These are phyloP conservation scores for Phlebopus sp. DNA, from an alignment of 1,284 basidiomycete genomes.

Conservation along the genomic window DNA sequence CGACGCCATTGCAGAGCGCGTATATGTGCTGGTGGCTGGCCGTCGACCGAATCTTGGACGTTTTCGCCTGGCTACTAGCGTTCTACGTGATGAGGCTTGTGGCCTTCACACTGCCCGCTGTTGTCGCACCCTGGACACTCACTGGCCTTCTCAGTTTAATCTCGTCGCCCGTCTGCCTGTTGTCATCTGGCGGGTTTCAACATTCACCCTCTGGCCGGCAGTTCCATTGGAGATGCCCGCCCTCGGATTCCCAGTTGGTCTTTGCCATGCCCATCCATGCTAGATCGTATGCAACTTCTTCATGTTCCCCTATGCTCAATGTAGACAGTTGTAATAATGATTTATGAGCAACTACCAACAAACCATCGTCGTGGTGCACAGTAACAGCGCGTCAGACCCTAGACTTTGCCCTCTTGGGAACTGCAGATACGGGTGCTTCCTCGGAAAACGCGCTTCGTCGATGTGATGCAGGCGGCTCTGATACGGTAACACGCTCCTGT, in stretches of 20 bases:
- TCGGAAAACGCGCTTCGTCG: conserved; percentile 29
- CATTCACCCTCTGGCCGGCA: conserved; percentile 1
- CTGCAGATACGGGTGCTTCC: conserved; percentile 15
- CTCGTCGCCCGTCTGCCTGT: not conserved
- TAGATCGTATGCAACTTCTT: conserved; percentile 11
- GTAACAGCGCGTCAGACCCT: conserved; percentile 15
- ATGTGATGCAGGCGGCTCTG: conserved; percentile 32
- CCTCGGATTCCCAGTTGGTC: not conserved
- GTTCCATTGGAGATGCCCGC: not conserved
- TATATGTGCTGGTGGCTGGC: too few species aligned
- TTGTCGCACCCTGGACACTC: conserved; percentile 15
- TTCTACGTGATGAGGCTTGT: not conserved
- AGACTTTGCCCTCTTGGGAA: conserved; percentile 14
- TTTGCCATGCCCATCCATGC: conserved; percentile 22
- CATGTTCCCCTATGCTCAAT: conserved; percentile 12
- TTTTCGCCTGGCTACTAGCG: not conserved
- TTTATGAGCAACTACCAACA: not conserved
- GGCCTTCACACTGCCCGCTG: conserved; percentile 5
- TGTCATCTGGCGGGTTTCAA: conserved; percentile 2
- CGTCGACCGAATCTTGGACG: too few species aligned
- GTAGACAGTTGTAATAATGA: conserved; percentile 12
- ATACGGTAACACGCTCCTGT: conserved; percentile 2
- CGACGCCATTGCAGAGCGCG: too few species aligned
- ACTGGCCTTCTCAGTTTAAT: not conserved
- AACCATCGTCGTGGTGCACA: not conserved